phyloP scores from a whole-genome alignment of 495 filamentous ascomycete genomes.

The Lasiosphaeriaceae sp. region DNA sequence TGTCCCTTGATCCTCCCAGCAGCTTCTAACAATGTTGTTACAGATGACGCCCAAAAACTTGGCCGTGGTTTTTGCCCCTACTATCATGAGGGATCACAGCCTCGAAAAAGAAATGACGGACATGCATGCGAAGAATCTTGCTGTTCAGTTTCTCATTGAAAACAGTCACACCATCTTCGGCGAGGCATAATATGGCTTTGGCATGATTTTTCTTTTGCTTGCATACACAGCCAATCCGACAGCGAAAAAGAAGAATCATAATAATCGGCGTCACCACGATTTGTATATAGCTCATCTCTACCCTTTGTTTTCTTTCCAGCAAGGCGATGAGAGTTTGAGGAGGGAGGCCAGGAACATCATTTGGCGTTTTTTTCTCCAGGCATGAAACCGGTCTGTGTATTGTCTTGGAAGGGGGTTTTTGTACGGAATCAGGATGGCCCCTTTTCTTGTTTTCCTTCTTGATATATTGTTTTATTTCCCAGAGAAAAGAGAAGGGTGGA shows the following conservation, averaged over 20 bases:
- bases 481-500: neutral
- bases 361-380: conserved; percentile 4
- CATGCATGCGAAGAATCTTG: conserved; percentile 85
- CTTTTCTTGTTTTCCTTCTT: neutral
- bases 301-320: conserved; percentile 1
- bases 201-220: neutral
- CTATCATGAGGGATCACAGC: conserved; percentile 86
- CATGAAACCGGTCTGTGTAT: neutral
- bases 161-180: conserved; percentile 76
- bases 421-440: neutral
- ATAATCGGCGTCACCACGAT: neutral
- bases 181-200: conserved; percentile 14
- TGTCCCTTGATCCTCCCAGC: neutral
- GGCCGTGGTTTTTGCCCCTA: conserved; percentile 96
- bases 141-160: conserved; percentile 86
- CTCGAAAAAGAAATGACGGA: conserved; percentile 94
- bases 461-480: neutral
- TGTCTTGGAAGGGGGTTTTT: too few species aligned
- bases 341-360: neutral
- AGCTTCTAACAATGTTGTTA: conserved; percentile 15
- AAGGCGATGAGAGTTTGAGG: conserved; percentile 3
- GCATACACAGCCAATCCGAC: neutral
- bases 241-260: neutral
- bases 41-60: conserved; percentile 91
- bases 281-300: conserved; percentile 12